A percentile compares a stretch with the other conserved stretches of the same genome.
Conservation (phyloP, 1,284 basidiomycete genomes). For the Malassezia obtusa region DNA sequence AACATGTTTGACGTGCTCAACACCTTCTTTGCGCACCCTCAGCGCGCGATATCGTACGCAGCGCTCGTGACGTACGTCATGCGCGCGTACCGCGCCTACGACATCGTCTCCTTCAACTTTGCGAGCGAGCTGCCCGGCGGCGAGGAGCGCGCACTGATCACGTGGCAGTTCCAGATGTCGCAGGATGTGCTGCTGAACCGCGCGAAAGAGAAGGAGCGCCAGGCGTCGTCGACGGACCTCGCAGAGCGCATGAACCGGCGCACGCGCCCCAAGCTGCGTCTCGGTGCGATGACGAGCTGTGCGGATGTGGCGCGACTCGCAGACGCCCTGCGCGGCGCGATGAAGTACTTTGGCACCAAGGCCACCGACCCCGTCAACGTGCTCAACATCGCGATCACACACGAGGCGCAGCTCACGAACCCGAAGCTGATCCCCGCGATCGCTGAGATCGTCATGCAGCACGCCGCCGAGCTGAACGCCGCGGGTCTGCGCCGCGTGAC, state of each 20-base stretch:
- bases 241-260: conserved; percentile 28
- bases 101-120: conserved; percentile 80
- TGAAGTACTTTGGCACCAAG: conserved; percentile 31
- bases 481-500: conserved; percentile 86
- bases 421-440: neutral
- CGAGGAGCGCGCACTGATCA: conserved; percentile 50
- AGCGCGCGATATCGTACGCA: conserved; percentile 66
- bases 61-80: conserved; percentile 92
- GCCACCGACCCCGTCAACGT: conserved; percentile 52
- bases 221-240: conserved; percentile 43
- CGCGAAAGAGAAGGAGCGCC: conserved; percentile 51
- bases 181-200: conserved; percentile 51
- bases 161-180: conserved; percentile 49
- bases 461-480: conserved; percentile 61
- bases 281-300: conserved; percentile 46
- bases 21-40: conserved; percentile 75
- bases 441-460: conserved; percentile 66
- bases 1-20: conserved; percentile 95
- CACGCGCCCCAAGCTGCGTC: conserved; percentile 32
- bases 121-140: conserved; percentile 57
- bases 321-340: conserved; percentile 31
- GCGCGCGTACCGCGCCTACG: conserved; percentile 91
- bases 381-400: conserved; percentile 61
- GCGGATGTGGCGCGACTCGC: conserved; percentile 29
- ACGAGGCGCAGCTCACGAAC: conserved; percentile 47